These are phyloP conservation scores for Manihot esculenta DNA, from an alignment of 441 rosid genomes.

Conservation along the genomic window DNA sequence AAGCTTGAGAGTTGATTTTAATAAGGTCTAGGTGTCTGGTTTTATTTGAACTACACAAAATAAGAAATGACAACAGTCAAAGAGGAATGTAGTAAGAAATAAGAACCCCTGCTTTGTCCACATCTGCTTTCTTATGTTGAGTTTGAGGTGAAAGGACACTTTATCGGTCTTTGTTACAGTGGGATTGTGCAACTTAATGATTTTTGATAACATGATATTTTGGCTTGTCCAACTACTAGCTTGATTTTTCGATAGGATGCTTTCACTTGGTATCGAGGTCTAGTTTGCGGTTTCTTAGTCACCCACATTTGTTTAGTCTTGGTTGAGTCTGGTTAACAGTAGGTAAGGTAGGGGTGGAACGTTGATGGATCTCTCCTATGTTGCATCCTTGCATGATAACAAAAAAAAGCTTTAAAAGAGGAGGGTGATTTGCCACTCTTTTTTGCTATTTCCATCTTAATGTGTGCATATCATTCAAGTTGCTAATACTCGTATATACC, in stretches of 20 bases:
- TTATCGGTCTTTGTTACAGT: not conserved
- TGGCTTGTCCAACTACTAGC: not conserved
- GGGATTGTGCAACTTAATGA: not conserved
- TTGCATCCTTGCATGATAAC: not conserved
- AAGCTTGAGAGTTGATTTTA: not conserved
- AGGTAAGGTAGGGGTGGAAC: no score
- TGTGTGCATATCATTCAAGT: slow-evolving; percentile 11
- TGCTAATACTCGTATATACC: slow-evolving; percentile 25
- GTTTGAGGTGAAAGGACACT: not conserved
- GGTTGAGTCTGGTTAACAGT: no score
- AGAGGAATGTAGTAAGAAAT: not conserved
- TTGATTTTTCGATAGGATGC: slow-evolving; percentile 9
- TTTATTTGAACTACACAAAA: not conserved
- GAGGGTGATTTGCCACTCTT: slow-evolving; percentile 7
- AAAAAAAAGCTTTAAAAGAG: not conserved
- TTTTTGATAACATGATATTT: not conserved
- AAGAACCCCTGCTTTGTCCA: not conserved
- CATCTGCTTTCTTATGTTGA: slow-evolving; percentile 2
- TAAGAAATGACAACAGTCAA: not conserved
- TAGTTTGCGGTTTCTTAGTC: not conserved
- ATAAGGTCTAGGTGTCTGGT: not conserved
- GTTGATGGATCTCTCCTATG: not conserved
- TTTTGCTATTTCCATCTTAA: slow-evolving; percentile 12
- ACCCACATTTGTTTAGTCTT: no score
- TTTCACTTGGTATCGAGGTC: not conserved